These are phyloP conservation scores for Aspergillus sp. DNA, from an alignment of 2,329 filamentous ascomycete species.

Conservation along the genomic window DNA sequence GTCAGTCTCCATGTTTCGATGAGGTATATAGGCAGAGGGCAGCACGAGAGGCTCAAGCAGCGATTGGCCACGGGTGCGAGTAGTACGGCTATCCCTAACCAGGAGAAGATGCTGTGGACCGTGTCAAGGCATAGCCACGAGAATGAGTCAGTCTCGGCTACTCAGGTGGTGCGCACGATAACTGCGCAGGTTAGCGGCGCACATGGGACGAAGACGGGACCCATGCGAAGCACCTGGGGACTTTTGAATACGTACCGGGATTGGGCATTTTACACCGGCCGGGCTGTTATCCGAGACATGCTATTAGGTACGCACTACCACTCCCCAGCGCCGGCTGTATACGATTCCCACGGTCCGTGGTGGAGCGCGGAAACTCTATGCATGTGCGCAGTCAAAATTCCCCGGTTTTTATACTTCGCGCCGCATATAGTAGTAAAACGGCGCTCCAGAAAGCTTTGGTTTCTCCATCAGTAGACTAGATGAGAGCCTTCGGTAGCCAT, in stretches of 20 bases:
- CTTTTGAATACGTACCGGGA: background rate
- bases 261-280: background rate
- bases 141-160: background rate
- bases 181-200: slow-evolving; percentile 4
- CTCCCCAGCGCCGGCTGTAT: background rate
- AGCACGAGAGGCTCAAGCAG: background rate
- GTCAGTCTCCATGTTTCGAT: background rate
- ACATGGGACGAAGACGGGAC: slow-evolving; percentile 2
- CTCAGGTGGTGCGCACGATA: slow-evolving; percentile 12
- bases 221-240: background rate
- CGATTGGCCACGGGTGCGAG: slow-evolving; percentile 4
- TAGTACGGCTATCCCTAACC: slow-evolving; percentile 9
- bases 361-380: background rate
- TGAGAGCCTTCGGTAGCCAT: background rate
- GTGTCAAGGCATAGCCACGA: slow-evolving; percentile 4
- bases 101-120: background rate
- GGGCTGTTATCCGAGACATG: background rate
- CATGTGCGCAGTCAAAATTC: background rate
- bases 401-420: background rate
- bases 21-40: background rate
- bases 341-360: background rate
- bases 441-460: background rate
- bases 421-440: background rate
- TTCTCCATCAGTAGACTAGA: background rate
- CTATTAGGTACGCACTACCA: background rate